Evolutionary conservation across 164 flowering plant genomes (phyloP).

Genomic region (Warburgia ugandensis): DNA sequence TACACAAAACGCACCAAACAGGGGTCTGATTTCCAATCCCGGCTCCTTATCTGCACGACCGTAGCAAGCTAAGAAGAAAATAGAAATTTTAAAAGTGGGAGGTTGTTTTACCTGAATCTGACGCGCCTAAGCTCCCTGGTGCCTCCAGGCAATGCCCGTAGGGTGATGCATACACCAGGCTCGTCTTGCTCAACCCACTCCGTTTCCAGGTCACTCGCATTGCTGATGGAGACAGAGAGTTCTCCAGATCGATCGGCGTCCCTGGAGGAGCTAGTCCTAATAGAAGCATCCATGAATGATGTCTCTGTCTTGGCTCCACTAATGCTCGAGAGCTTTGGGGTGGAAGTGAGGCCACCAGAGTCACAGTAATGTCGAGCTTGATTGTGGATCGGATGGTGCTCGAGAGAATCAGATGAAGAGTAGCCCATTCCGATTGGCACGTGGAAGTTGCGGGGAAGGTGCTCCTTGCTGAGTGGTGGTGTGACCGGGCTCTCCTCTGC

Average conservation of each 20-base stretch:
- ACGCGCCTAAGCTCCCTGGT: conserved; percentile 76
- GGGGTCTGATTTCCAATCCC: too few relatives aligned
- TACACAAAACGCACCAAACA: too few relatives aligned
- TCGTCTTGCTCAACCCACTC: conserved; percentile 96
- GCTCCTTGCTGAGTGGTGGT: conserved; percentile 72
- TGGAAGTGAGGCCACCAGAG: conserved; percentile 48
- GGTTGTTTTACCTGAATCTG: conserved; percentile 93
- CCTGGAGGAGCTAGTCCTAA: conserved; percentile 69
- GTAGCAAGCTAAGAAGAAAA: too few relatives aligned
- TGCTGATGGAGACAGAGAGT: conserved; percentile 59
- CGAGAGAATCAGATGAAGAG: conserved; percentile 84
- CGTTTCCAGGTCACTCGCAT: conserved; percentile 80
- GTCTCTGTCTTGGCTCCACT: conserved; percentile 75
- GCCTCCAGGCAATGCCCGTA: conserved; percentile 65
- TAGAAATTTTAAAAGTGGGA: too few relatives aligned
- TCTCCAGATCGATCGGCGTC: conserved; percentile 83
- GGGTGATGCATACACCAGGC: conserved; percentile 85
- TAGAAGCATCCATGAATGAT: conserved; percentile 74
- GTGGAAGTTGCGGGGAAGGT: conserved; percentile 47
- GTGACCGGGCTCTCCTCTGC: conserved; percentile 70
- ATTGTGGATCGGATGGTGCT: conserved; percentile 55
- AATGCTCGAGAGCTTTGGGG: conserved; percentile 80
- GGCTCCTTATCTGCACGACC: too few relatives aligned
- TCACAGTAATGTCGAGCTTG: conserved; percentile 31
- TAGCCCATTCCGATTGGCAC: conserved; percentile 51